Percentiles rank a stretch among this genome's conserved stretches.
phyloP scores from a whole-genome alignment of 2,329 filamentous ascomycete genomes.

The Drechslerella dactyloides region DNA sequence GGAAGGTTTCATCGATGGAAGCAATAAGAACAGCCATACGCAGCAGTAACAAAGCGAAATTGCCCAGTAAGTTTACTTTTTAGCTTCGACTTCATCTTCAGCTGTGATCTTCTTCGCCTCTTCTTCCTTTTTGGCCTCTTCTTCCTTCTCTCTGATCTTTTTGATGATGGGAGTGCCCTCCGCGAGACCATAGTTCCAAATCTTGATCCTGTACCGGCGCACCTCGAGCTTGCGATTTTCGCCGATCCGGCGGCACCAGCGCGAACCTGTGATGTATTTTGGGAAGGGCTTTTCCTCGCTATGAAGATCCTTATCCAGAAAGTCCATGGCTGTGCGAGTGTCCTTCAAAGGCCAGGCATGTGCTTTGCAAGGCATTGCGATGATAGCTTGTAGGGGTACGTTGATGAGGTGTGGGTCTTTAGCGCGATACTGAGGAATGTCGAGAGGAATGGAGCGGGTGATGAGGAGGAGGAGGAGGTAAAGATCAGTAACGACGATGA shows the following conservation, averaged over 20 bases:
- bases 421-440: slow-evolving; percentile 2
- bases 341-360: slow-evolving; percentile 42
- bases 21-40: not conserved
- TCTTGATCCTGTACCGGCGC: slow-evolving; percentile 4
- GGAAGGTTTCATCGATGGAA: no score
- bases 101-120: not conserved
- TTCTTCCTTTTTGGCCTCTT: not conserved
- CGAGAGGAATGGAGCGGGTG: not conserved
- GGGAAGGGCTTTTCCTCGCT: slow-evolving; percentile 8
- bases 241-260: slow-evolving; percentile 35
- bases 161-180: slow-evolving; percentile 34
- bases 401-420: not conserved
- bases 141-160: slow-evolving; percentile 23
- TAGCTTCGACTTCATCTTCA: not conserved
- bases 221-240: slow-evolving; percentile 26
- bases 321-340: slow-evolving; percentile 5
- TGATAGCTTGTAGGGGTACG: not conserved
- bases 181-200: slow-evolving; percentile 25
- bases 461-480: not conserved
- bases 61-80: no score
- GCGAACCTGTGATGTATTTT: slow-evolving; percentile 12
- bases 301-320: slow-evolving; percentile 16
- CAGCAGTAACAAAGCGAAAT: no score
- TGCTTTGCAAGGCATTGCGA: slow-evolving; percentile 37
- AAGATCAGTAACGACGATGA: not conserved